A percentile compares a stretch with the other conserved stretches of the same genome.
These are phyloP conservation scores for Porosira glacialis DNA, from an alignment of 352 stramenopile species.

Conservation along the genomic window DNA sequence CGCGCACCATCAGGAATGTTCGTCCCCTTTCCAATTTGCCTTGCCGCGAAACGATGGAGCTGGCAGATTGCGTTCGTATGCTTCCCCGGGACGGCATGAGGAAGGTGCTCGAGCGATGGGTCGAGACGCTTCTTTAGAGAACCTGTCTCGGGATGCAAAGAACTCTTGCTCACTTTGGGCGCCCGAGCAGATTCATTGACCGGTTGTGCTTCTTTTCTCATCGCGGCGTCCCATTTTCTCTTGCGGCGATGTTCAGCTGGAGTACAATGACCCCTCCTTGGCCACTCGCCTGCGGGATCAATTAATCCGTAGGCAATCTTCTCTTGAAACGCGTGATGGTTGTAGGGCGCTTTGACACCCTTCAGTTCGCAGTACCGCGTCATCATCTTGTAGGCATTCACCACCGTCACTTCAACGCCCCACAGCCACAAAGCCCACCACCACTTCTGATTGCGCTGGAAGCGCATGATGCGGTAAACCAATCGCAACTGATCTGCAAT, in stretches of 20 bases:
- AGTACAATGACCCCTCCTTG: neutral
- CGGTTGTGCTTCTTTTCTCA: neutral
- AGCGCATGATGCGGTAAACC: slow-evolving; percentile 7
- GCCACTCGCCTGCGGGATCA: neutral
- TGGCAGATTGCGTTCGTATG: neutral
- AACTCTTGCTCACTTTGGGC: neutral
- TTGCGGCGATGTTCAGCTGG: neutral
- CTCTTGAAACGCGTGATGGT: slow-evolving; percentile 23
- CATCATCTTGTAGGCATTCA: slow-evolving; percentile 18
- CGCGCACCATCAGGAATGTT: neutral
- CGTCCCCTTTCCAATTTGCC: neutral
- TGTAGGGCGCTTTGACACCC: neutral
- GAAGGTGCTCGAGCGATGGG: neutral
- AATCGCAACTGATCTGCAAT: slow-evolving; percentile 15
- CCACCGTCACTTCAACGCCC: slow-evolving; percentile 2
- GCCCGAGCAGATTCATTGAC: neutral
- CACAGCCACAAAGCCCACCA: slow-evolving; percentile 25
- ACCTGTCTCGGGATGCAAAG: neutral
- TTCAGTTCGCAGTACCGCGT: slow-evolving; percentile 8
- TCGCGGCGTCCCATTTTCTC: neutral
- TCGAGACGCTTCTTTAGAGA: neutral
- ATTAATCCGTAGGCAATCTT: neutral
- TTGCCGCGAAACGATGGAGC: neutral
- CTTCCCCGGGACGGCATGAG: neutral
- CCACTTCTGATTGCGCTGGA: slow-evolving; percentile 22